These are phyloP conservation scores for Stenogyne calaminthoides DNA, from an alignment of 305 asterid genomes.

Conservation along the genomic window DNA sequence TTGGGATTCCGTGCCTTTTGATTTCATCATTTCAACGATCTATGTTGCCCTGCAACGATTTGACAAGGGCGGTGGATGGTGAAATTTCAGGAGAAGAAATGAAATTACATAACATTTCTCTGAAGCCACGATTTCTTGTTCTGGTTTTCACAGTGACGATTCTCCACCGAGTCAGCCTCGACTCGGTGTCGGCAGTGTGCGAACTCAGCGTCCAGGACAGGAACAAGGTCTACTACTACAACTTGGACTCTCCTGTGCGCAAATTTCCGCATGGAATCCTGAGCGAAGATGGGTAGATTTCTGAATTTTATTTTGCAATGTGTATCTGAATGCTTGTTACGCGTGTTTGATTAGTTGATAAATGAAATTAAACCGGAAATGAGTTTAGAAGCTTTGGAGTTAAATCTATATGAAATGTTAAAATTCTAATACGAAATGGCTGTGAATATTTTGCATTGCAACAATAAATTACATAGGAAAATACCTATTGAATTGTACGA, in stretches of 20 bases:
- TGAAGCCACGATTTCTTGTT: constrained; percentile 29
- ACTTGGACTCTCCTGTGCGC: constrained; percentile 61
- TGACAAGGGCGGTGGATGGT: constrained; percentile 18
- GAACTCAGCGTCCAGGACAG: constrained; percentile 64
- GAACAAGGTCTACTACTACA: constrained; percentile 67
- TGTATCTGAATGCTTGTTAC: neutral
- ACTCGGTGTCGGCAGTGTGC: constrained; percentile 54
- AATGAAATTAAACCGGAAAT: neutral
- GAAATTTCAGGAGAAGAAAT: constrained; percentile 44
- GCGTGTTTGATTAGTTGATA: neutral
- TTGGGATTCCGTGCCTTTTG: neutral
- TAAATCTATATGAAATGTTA: neutral
- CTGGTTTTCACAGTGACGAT: constrained; percentile 41
- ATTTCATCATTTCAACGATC: constrained; percentile 35
- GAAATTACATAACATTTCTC: constrained; percentile 37
- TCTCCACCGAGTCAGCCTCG: constrained; percentile 44
- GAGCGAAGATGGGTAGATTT: constrained; percentile 92
- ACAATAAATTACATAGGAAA: constrained; percentile 7
- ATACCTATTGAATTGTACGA: neutral
- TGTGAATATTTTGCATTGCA: neutral
- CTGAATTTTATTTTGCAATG: constrained; percentile 9
- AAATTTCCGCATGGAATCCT: constrained; percentile 81
- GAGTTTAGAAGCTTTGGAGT: constrained; percentile 6
- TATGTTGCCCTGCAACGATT: constrained; percentile 6
- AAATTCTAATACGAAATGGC: neutral